Percentiles rank a stretch among this genome's conserved stretches.
Conservation (phyloP, 2,329 filamentous ascomycete genomes). For the Cordyceps cateniannulata region DNA sequence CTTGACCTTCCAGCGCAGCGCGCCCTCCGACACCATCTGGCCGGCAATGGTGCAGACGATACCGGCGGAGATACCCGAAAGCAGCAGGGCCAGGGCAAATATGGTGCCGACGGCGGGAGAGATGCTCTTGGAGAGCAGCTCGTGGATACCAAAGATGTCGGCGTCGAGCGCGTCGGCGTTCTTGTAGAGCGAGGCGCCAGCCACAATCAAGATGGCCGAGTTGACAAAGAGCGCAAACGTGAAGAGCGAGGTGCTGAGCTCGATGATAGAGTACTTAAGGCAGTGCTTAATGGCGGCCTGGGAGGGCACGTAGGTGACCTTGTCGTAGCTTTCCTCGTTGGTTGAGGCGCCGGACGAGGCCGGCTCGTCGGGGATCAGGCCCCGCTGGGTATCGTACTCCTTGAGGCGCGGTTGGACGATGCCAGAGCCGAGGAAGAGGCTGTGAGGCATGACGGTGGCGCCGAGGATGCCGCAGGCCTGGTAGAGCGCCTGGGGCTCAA, state of each 20-base stretch:
- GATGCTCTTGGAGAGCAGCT: slow-evolving; percentile 61
- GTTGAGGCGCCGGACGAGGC: slow-evolving; percentile 19
- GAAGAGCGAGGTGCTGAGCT: slow-evolving; percentile 66
- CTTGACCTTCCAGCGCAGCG: slow-evolving; percentile 64
- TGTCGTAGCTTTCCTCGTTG: slow-evolving; percentile 31
- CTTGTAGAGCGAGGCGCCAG: slow-evolving; percentile 67
- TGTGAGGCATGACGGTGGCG: slow-evolving; percentile 69
- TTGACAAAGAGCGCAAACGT: slow-evolving; percentile 83
- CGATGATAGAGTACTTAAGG: slow-evolving; percentile 65
- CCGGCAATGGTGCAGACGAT: slow-evolving; percentile 86
- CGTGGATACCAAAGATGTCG: slow-evolving; percentile 78
- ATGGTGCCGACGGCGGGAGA: slow-evolving; percentile 71
- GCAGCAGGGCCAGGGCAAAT: slow-evolving; percentile 75
- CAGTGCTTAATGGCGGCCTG: slow-evolving; percentile 66
- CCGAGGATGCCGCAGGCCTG: slow-evolving; percentile 72
- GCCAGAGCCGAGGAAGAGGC: slow-evolving; percentile 61
- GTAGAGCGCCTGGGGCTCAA: slow-evolving; percentile 40
- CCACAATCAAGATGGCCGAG: slow-evolving; percentile 73
- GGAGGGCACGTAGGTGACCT: slow-evolving; percentile 62
- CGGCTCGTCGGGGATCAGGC: slow-evolving; percentile 38
- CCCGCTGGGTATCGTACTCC: slow-evolving; percentile 55
- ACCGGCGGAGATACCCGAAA: slow-evolving; percentile 74
- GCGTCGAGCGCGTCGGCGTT: slow-evolving; percentile 56
- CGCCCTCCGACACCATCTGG: slow-evolving; percentile 83
- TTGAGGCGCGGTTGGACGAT: slow-evolving; percentile 61